Base-by-base conservation (phyloP, 495 filamentous ascomycete genomes). In the Echria macrotheca region DNA sequence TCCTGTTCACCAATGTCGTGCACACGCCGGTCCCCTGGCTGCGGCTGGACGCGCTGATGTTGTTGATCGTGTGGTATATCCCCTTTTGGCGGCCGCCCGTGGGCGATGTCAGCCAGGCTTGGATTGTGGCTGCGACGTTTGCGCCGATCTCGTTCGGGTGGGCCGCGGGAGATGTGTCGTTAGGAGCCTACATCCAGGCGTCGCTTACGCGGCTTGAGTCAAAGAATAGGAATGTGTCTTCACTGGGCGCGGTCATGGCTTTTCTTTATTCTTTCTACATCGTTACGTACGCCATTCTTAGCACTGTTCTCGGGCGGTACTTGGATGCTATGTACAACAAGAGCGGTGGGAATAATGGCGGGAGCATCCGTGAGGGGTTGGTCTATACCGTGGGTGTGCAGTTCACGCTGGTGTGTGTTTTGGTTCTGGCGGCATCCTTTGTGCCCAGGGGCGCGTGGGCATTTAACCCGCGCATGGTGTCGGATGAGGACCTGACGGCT, bases 231-330 rank as follows among this genome's bases (percentile, higher is more conserved):
- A 65, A 73, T 22, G 68, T 75, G 12, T 75, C 70, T 23, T 58
- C 70, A 5, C 59, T 73, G 12, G 69, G 69, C 6, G 70, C 71
- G 3, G 68, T 75, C 47, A 73, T 73, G 69, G 70, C 69, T 0
- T 72, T 75, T 48, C 49, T 73, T 31, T 70, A 75, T 55, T 69
- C 64, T 5, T 68, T 68, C 9, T 71, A 75, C 43, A 70, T 73
- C 35, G 55, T 70, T 44, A 51, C 67, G 26, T 72, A 71, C 40
- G 69, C 70, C 31, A 66, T 73, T 26, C 50, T 57, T 2, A 63
- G 63, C 0, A 68, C 69, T n/a, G 22, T 70, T 7, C 60, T 73
- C 8, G 70, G 70, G 9, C 44, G 59, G 12, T 75, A 71, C 43
- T 60, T 72, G 33, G 70, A 72, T 26, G 24, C 45, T 1, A 50